Evolutionary conservation across 768 basidiomycete genomes (phyloP), one percentile per base, ranked within the genome.

Genomic region (Rhodotorula diobovata): DNA sequence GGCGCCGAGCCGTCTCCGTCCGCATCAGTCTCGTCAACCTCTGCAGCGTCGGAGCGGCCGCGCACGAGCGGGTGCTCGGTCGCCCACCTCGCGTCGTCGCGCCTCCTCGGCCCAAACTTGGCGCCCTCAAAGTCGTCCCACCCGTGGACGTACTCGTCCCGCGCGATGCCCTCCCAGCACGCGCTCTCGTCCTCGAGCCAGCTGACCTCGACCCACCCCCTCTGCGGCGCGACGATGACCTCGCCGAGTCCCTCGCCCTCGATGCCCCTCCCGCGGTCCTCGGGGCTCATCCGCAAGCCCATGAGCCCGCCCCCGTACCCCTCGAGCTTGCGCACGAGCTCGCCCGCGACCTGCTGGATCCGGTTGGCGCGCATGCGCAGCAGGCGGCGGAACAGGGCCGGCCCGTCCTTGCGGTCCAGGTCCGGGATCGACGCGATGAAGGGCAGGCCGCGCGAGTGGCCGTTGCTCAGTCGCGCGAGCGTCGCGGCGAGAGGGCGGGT

Each of bases 401-500:
- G 53, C 16, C 76, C 77, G 73, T 78, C 78, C 61, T 81, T 82
- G 50, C 81, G 78, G 66, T 82, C 83, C 25, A 80, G 79, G 46
- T 73, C 45, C 15, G 72, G 61, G 61, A 84, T 71, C 20, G 76
- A 72, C 18, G 81, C 76, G 68, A 81, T 80, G 76, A 79, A 85
- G 9, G 83, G 78, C 15, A 79, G 63, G 9, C 84, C 84, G 14
- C 80, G 80, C 16, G 76, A 53, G 25, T 78, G 77, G 10, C 77
- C 76, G 54, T 76, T 79, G 50, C 79, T 75, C 32, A 83, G 79
- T 20, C 83, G 81, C 11, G 78, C 63, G 39, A 84, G 46, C 54
- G 80, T 78, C 16, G 78, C 59, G 8, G 81, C 82, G 43, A 84
- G 77, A 0, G 84, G 83, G 28, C 83, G 82, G 15, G 83, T 84